phyloP scores from a whole-genome alignment of 345 rosid genomes.

The Salix arbutifolia region DNA sequence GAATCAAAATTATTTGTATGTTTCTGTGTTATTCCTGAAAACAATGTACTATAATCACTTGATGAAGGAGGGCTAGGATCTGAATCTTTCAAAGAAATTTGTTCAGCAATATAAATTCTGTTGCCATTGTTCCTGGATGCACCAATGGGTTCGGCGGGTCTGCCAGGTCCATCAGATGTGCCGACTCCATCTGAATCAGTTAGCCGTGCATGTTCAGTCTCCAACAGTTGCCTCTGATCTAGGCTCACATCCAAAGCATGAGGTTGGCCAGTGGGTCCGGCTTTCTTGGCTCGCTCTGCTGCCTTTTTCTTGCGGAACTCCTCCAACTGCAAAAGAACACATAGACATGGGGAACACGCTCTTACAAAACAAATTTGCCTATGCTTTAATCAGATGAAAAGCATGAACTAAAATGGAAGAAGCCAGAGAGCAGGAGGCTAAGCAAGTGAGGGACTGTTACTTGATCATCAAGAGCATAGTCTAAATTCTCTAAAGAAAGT shows the following conservation, averaged over 20 bases:
- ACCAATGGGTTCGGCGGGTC: slow-evolving; percentile 19
- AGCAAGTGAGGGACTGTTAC: neutral
- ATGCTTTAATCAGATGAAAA: neutral
- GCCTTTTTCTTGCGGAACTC: slow-evolving; percentile 97
- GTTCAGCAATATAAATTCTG: slow-evolving; percentile 22
- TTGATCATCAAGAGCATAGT: neutral
- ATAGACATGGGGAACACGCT: neutral
- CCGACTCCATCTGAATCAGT: slow-evolving; percentile 51
- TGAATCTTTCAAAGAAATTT: slow-evolving; percentile 20
- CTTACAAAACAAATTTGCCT: neutral
- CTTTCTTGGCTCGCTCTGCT: slow-evolving; percentile 74
- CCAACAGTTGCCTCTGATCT: slow-evolving; percentile 35
- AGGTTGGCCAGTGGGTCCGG: slow-evolving; percentile 35
- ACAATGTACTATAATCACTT: slow-evolving; percentile 32
- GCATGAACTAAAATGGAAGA: neutral
- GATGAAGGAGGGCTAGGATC: slow-evolving; percentile 22
- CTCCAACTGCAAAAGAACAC: slow-evolving; percentile 58
- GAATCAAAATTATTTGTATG: slow-evolving; percentile 31
- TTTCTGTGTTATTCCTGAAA: slow-evolving; percentile 20
- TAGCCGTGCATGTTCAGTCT: slow-evolving; percentile 29
- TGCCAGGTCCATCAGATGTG: slow-evolving; percentile 37
- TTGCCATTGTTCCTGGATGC: slow-evolving; percentile 13
- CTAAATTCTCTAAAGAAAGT: neutral
- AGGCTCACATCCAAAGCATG: slow-evolving; percentile 32
- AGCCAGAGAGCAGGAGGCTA: neutral